A percentile compares a stretch with the other conserved stretches of the same genome.
Conservation (phyloP, 176 grass and related monocot species). For the Alloteropsis semialata region DNA sequence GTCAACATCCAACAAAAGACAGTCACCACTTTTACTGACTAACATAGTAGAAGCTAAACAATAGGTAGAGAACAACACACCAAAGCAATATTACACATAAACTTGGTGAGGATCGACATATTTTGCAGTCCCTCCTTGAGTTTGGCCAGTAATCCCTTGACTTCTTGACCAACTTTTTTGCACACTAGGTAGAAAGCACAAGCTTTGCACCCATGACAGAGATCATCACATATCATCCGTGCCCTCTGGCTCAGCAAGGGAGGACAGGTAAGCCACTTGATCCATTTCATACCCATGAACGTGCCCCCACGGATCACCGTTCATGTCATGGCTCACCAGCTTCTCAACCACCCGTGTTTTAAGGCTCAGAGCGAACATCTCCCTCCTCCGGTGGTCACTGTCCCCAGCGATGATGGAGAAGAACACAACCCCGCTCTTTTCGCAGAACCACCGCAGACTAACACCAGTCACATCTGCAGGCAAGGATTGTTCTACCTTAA, state of each 20-base stretch:
- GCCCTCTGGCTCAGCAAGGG: neutral
- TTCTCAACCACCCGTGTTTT: neutral
- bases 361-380: slow-evolving; percentile 4
- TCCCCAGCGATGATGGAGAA: neutral
- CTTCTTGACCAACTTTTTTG: neutral
- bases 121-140: neutral
- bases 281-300: neutral
- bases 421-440: neutral
- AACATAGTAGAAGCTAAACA: neutral
- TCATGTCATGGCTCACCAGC: neutral
- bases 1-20: neutral
- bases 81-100: neutral
- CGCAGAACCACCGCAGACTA: neutral
- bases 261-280: neutral
- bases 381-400: neutral
- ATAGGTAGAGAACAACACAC: neutral
- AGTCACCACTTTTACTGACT: neutral
- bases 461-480: neutral
- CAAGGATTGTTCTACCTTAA: neutral
- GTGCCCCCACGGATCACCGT: neutral
- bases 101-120: neutral
- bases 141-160: neutral
- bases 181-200: neutral
- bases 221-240: neutral
- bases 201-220: neutral